These are phyloP conservation scores for Clitopilus passeckerianus DNA, from an alignment of 768 basidiomycete species.

Conservation along the genomic window DNA sequence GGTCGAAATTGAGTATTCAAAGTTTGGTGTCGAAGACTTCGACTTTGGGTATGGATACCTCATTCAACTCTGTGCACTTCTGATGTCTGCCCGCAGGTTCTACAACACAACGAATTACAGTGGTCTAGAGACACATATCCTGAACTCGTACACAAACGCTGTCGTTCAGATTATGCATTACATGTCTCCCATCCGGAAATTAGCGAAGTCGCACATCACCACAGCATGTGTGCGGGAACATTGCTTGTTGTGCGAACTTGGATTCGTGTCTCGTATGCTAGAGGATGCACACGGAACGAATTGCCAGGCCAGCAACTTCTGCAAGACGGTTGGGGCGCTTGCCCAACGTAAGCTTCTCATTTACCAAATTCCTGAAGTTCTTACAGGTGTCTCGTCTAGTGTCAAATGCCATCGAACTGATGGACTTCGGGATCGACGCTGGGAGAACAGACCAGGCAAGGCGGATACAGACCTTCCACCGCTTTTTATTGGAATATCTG, in stretches of 20 bases:
- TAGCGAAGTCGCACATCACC: constrained; percentile 91
- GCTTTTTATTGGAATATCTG: constrained; percentile 87
- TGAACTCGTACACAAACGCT: constrained; percentile 95
- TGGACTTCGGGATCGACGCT: constrained; percentile 81
- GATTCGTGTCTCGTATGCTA: constrained; percentile 92
- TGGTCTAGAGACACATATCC: constrained; percentile 94
- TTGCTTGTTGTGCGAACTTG: constrained; percentile 91
- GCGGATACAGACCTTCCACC: constrained; percentile 93
- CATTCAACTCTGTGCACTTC: neutral
- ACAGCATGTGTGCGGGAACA: constrained; percentile 87
- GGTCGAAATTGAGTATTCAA: constrained; percentile 97
- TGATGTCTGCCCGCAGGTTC: constrained; percentile 46
- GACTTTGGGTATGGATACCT: constrained; percentile 75
- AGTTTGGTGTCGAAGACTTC: constrained; percentile 98
- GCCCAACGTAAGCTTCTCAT: constrained; percentile 62
- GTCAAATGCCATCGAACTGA: constrained; percentile 77
- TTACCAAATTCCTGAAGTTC: neutral
- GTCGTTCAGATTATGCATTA: constrained; percentile 91
- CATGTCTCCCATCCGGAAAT: constrained; percentile 62
- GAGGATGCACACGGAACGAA: constrained; percentile 93
- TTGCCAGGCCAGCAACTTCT: constrained; percentile 97
- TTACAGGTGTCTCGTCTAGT: constrained; percentile 27
- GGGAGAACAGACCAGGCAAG: constrained; percentile 75
- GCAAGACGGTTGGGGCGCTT: constrained; percentile 84
- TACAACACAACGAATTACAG: constrained; percentile 91